Conservation (phyloP, 495 filamentous ascomycete genomes). For the Neurospora sp. region DNA sequence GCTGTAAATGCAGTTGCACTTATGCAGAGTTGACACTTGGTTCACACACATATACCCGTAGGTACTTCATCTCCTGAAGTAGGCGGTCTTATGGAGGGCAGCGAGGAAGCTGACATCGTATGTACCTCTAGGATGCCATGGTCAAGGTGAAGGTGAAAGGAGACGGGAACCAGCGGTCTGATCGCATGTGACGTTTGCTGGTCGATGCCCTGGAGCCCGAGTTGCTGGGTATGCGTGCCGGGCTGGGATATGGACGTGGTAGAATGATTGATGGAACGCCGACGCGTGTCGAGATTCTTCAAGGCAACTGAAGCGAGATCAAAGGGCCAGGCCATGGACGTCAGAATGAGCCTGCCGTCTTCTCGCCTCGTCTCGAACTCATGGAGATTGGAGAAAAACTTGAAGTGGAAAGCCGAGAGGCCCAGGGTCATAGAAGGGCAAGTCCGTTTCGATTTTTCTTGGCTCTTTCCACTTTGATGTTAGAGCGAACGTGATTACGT, state of each 20-base stretch:
- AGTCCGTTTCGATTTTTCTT: constrained; percentile 1
- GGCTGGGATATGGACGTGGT: neutral
- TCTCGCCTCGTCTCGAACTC: neutral
- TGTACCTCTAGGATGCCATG: neutral
- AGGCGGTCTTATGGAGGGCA: neutral
- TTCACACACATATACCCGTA: neutral
- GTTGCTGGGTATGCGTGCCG: neutral
- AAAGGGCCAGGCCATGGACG: neutral
- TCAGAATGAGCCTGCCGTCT: neutral
- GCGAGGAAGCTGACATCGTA: neutral
- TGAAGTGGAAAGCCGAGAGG: neutral
- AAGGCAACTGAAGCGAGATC: neutral
- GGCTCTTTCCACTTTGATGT: neutral
- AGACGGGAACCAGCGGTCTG: neutral
- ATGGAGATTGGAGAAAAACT: neutral
- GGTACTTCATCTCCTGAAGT: neutral
- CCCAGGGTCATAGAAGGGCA: neutral
- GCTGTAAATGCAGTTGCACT: neutral
- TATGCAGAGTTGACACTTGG: neutral
- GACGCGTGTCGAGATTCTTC: neutral
- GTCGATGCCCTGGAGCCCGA: neutral
- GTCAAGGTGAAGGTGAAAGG: neutral
- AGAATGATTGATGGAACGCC: neutral
- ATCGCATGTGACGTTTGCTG: neutral
- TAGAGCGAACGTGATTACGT: neutral